A percentile compares a stretch with the other conserved stretches of the same genome.
phyloP scores from a whole-genome alignment of 2,329 filamentous ascomycete species.

The Magnaporthiopsis rhizophila region DNA sequence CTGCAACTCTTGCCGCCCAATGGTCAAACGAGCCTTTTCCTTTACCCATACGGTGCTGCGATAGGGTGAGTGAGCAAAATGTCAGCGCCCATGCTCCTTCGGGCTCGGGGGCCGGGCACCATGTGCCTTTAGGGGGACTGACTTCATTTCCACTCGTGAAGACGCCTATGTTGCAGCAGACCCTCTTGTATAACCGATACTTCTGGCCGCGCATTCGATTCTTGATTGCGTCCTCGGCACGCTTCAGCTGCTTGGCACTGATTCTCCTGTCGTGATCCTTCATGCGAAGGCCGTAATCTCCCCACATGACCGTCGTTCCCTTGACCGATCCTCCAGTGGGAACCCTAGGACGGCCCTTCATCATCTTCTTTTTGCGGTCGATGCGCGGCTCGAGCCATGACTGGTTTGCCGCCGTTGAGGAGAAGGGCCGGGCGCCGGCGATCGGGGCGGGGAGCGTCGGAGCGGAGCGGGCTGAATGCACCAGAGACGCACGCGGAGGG shows the following conservation, averaged over 20 bases:
- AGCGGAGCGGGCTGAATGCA: conserved; percentile 13
- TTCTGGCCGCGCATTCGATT: conserved; percentile 80
- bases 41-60: conserved; percentile 84
- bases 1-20: conserved; percentile 84
- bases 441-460: conserved; percentile 21
- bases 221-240: conserved; percentile 91
- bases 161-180: conserved; percentile 88
- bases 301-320: conserved; percentile 93
- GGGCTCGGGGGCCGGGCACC: neutral
- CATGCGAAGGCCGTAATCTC: conserved; percentile 92
- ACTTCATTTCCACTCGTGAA: conserved; percentile 93
- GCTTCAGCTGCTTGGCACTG: conserved; percentile 76
- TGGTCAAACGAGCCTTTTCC: conserved; percentile 97
- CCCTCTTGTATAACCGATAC: conserved; percentile 85
- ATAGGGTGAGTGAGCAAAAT: neutral
- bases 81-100: conserved; percentile 4
- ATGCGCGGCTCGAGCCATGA: conserved; percentile 79
- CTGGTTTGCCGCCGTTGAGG: conserved; percentile 54
- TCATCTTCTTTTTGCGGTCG: conserved; percentile 75
- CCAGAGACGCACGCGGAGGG: conserved; percentile 1
- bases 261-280: conserved; percentile 88
- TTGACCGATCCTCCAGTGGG: conserved; percentile 84
- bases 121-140: conserved; percentile 19
- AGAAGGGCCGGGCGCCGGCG: conserved; percentile 56
- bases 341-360: conserved; percentile 82